Conservation (phyloP, 768 basidiomycete species). For the Boletus pseudopeckii region DNA sequence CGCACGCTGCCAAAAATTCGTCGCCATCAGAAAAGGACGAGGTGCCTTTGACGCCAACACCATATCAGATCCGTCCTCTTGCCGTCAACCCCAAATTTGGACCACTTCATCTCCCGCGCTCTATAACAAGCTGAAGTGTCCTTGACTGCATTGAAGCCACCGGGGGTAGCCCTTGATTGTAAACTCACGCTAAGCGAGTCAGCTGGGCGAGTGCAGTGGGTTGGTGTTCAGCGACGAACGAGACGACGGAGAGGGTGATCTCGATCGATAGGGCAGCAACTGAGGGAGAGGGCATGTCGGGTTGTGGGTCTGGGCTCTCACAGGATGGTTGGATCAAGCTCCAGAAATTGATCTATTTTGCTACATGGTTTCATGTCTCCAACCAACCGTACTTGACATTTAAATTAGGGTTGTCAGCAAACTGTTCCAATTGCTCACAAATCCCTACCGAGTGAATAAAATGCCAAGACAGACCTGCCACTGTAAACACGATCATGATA, state of each 20-base stretch:
- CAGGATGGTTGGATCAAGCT: too few relatives aligned
- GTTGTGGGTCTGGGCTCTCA: too few relatives aligned
- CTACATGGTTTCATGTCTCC: too few relatives aligned
- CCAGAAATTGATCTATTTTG: too few relatives aligned
- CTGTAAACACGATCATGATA: background rate
- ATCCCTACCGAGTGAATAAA: background rate
- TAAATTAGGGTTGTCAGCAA: background rate
- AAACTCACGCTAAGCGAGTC: background rate
- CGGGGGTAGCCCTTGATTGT: background rate
- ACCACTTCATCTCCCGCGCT: background rate
- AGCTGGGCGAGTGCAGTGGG: too few relatives aligned
- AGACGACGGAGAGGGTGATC: constrained; percentile 29
- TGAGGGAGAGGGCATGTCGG: background rate
- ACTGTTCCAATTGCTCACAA: background rate
- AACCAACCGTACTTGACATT: too few relatives aligned
- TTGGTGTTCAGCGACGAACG: background rate
- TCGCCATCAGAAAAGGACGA: background rate
- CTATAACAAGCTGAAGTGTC: constrained; percentile 6
- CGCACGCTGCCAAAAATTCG: constrained; percentile 9
- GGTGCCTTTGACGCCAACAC: background rate
- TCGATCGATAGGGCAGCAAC: too few relatives aligned
- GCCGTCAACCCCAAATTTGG: background rate
- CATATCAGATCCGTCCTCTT: background rate
- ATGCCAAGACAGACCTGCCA: background rate
- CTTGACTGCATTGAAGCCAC: background rate